These are phyloP conservation scores for Agrocybe praecox DNA, from an alignment of 768 basidiomycete species.

Conservation along the genomic window DNA sequence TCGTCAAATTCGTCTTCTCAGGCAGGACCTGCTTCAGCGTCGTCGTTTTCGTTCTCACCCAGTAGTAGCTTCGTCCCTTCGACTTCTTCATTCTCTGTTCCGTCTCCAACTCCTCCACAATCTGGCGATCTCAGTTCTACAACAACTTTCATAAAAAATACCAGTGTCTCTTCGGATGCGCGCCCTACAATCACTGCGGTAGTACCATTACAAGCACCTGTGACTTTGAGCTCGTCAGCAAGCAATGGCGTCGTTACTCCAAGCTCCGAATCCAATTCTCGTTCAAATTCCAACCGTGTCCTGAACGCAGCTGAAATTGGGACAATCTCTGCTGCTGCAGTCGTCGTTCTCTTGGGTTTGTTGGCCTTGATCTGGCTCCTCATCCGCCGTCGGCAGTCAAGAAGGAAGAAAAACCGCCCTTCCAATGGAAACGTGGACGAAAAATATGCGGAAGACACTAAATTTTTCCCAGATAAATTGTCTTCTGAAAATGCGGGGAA, in stretches of 20 bases:
- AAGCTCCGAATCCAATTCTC: not conserved
- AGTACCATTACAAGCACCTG: not conserved
- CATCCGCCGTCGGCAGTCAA: not conserved
- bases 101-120: not conserved
- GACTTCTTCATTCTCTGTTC: not conserved
- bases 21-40: not conserved
- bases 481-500: not conserved
- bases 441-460: not conserved
- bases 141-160: not conserved
- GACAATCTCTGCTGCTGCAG: not conserved
- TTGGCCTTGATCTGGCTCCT: not conserved
- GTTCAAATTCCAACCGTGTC: not conserved
- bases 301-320: not conserved
- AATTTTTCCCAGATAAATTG: not conserved
- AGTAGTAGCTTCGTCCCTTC: not conserved
- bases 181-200: not conserved
- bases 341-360: not conserved
- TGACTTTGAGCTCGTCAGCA: not conserved
- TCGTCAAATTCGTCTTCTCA: not conserved
- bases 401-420: not conserved
- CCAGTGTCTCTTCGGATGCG: not conserved
- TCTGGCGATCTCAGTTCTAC: not conserved
- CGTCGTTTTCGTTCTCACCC: not conserved
- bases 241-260: not conserved
- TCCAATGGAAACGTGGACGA: not conserved